Evolutionary conservation across 1,284 basidiomycete species (phyloP).

Genomic region (Sporisorium reilianum): DNA sequence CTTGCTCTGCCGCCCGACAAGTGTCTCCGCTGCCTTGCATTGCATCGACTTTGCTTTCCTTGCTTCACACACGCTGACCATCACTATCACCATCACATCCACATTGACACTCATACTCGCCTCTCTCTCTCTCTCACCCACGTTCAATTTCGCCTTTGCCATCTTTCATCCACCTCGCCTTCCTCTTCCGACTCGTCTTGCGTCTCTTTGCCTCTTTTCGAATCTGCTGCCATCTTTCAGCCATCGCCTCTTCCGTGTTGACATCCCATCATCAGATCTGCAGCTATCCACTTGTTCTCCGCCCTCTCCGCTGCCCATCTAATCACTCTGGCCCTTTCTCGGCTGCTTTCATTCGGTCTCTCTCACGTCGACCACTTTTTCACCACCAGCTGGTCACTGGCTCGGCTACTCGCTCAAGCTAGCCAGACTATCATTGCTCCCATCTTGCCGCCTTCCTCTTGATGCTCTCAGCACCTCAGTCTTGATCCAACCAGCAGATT

Average conservation of each 20-base stretch:
- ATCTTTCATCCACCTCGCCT: neutral
- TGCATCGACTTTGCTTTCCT: neutral
- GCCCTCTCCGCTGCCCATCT: neutral
- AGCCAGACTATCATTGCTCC: neutral
- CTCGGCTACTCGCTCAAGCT: neutral
- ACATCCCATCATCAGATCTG: neutral
- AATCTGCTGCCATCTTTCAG: too few species aligned
- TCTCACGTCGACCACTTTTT: neutral
- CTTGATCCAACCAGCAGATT: conserved; percentile 7
- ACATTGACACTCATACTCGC: conserved; percentile 1
- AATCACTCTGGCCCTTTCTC: neutral
- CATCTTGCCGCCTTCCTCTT: neutral
- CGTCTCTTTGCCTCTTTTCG: neutral
- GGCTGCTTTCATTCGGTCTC: neutral
- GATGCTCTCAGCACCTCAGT: conserved; percentile 14
- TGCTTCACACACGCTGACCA: neutral
- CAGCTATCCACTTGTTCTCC: too few species aligned
- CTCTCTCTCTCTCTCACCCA: neutral
- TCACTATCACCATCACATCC: conserved; percentile 1
- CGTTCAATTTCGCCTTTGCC: conserved; percentile 10
- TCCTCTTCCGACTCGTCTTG: too few species aligned
- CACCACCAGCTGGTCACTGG: neutral
- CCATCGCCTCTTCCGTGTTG: neutral
- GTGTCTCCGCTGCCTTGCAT: conserved; percentile 1
- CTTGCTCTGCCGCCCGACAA: neutral